Evolutionary conservation across 2,329 filamentous ascomycete species (phyloP).

Genomic region (Fusarium solani-melongenae): DNA sequence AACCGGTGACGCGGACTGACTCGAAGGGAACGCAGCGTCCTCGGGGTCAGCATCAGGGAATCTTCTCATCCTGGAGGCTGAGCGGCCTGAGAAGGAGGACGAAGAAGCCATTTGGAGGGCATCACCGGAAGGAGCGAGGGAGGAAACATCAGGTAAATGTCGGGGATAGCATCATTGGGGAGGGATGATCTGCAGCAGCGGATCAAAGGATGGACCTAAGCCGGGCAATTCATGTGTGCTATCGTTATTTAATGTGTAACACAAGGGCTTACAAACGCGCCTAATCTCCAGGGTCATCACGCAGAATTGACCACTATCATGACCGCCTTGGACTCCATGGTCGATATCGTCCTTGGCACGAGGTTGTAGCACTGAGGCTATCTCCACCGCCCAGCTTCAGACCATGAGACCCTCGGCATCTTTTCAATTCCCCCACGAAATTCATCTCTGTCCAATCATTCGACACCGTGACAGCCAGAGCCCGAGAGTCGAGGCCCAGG

Average conservation of each 20-base stretch:
- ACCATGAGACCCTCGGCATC: background rate
- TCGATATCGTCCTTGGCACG: background rate
- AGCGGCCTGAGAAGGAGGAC: slow-evolving; percentile 18
- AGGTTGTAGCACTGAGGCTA: background rate
- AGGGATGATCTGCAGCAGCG: background rate
- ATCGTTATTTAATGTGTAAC: background rate
- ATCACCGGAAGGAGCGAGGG: background rate
- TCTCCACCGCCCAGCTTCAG: background rate
- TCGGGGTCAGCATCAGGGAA: slow-evolving; percentile 5
- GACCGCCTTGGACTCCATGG: background rate
- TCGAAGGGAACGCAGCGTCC: slow-evolving; percentile 22
- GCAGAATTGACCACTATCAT: background rate
- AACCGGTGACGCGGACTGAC: background rate
- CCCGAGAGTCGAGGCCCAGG: background rate
- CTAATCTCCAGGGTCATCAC: background rate
- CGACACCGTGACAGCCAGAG: slow-evolving; percentile 29
- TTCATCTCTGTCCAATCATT: slow-evolving; percentile 34
- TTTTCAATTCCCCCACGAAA: background rate
- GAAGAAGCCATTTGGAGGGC: slow-evolving; percentile 33
- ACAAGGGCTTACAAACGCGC: background rate
- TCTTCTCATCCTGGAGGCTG: slow-evolving; percentile 30
- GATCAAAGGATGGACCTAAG: background rate
- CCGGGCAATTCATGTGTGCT: background rate
- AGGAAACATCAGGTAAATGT: background rate
- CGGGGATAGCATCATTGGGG: background rate